A percentile compares a stretch with the other conserved stretches of the same genome.
These are phyloP conservation scores for Podaxis pistillaris DNA, from an alignment of 768 basidiomycete species.

Conservation along the genomic window DNA sequence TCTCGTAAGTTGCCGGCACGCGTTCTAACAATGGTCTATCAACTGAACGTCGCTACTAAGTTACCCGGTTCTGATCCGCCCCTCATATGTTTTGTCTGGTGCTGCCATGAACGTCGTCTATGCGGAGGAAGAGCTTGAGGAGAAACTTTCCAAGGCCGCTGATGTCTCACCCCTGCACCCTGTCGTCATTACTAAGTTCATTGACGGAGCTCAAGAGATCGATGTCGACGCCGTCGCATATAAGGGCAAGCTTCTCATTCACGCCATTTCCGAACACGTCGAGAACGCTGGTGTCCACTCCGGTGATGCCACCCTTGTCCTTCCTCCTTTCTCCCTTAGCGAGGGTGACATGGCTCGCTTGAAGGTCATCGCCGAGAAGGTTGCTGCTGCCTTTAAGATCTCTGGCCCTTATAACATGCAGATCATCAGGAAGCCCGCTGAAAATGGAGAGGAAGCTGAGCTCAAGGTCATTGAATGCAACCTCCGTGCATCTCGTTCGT, in stretches of 20 bases:
- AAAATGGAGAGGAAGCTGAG: constrained; percentile 48
- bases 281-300: constrained; percentile 99
- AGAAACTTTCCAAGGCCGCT: constrained; percentile 95
- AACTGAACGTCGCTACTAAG: constrained; percentile 34
- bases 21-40: neutral
- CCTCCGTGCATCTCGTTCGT: constrained; percentile 93
- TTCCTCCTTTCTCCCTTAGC: constrained; percentile 86
- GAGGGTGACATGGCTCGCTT: constrained; percentile 79
- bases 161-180: constrained; percentile 96
- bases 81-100: constrained; percentile 97
- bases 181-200: constrained; percentile 98
- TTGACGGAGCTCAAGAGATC: constrained; percentile 96
- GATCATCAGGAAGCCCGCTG: constrained; percentile 80
- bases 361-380: constrained; percentile 93
- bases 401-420: constrained; percentile 99
- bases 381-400: constrained; percentile 92
- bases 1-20: constrained; percentile 51
- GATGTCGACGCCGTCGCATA: constrained; percentile 97
- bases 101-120: constrained; percentile 99
- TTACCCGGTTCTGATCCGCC: constrained; percentile 97
- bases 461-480: constrained; percentile 99
- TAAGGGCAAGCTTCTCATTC: constrained; percentile 87
- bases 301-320: constrained; percentile 95
- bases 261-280: constrained; percentile 97
- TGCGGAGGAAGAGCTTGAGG: constrained; percentile 84